A percentile compares a stretch with the other conserved stretches of the same genome.
Conservation (phyloP, 139 green algal genomes). For the Coelastrella sp. region DNA sequence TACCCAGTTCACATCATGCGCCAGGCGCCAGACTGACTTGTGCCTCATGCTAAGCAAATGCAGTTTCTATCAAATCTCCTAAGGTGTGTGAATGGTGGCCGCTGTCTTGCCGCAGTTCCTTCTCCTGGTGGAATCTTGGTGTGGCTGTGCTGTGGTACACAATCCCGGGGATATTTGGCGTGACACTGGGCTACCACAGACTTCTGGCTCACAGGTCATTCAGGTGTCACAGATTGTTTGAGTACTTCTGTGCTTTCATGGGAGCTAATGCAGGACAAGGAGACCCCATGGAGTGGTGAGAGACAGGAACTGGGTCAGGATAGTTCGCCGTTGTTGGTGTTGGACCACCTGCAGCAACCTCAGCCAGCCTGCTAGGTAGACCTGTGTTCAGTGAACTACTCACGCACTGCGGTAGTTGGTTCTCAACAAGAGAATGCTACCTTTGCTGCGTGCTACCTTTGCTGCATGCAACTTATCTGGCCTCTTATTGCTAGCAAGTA, state of each 20-base stretch:
- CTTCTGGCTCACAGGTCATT: constrained; percentile 66
- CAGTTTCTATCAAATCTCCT: not conserved
- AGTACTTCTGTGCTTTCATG: constrained; percentile 26
- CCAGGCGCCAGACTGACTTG: not conserved
- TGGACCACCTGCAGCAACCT: no score
- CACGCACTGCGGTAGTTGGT: no score
- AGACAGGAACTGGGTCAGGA: no score
- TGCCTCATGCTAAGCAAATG: no score
- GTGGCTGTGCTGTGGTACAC: constrained; percentile 77
- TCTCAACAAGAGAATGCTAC: no score
- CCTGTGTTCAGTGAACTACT: no score
- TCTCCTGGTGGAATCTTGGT: constrained; percentile 55
- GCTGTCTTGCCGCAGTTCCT: constrained; percentile 1
- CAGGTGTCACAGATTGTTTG: constrained; percentile 32
- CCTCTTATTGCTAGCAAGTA: no score
- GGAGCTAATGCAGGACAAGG: constrained; percentile 21
- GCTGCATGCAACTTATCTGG: no score
- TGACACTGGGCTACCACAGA: constrained; percentile 88
- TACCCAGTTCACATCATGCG: no score
- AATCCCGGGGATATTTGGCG: constrained; percentile 87
- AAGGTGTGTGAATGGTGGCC: no score
- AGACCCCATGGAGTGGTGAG: constrained; percentile 41
- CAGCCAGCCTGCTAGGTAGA: no score
- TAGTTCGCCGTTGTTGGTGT: not conserved
- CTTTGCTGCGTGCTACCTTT: no score